Percentiles rank a stretch among this genome's conserved stretches.
Conservation (phyloP, 2,329 filamentous ascomycete genomes). For the Sarocladium kiliense region DNA sequence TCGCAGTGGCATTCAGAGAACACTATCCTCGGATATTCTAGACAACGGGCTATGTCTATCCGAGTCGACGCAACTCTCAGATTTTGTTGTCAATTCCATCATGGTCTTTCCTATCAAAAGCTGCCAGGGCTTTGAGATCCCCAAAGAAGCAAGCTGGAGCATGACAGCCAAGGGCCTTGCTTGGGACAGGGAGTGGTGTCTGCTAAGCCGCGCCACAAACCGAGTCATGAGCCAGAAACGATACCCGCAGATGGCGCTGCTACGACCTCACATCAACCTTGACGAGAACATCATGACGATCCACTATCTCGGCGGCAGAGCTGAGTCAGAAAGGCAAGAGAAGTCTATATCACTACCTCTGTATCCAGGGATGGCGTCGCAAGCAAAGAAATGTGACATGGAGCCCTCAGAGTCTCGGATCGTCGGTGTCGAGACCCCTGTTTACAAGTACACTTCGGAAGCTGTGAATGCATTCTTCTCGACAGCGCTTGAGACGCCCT, state of each 20-base stretch:
- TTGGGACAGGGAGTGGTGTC: conserved; percentile 96
- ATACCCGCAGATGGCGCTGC: conserved; percentile 80
- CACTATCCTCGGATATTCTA: too few species aligned
- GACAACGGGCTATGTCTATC: too few species aligned
- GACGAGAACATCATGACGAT: conserved; percentile 51
- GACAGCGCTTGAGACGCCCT: conserved; percentile 67
- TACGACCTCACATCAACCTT: conserved; percentile 72
- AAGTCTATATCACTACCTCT: conserved; percentile 57
- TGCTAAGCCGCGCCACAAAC: conserved; percentile 81
- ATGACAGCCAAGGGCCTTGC: conserved; percentile 75
- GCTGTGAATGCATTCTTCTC: conserved; percentile 75
- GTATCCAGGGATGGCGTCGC: conserved; percentile 39
- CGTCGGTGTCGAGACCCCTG: conserved; percentile 77
- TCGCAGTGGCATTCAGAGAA: neutral
- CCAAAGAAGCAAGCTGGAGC: conserved; percentile 62
- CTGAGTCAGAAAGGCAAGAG: neutral
- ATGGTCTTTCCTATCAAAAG: conserved; percentile 91
- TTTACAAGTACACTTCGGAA: conserved; percentile 60
- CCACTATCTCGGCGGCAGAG: too few species aligned
- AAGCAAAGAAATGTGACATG: conserved; percentile 39
- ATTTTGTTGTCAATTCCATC: conserved; percentile 50
- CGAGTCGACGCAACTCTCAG: neutral
- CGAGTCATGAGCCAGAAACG: conserved; percentile 84
- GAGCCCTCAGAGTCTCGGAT: conserved; percentile 48
- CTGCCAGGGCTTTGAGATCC: conserved; percentile 73